These are phyloP conservation scores for Carpinus fangiana DNA, from an alignment of 306 rosid genomes.

Conservation along the genomic window DNA sequence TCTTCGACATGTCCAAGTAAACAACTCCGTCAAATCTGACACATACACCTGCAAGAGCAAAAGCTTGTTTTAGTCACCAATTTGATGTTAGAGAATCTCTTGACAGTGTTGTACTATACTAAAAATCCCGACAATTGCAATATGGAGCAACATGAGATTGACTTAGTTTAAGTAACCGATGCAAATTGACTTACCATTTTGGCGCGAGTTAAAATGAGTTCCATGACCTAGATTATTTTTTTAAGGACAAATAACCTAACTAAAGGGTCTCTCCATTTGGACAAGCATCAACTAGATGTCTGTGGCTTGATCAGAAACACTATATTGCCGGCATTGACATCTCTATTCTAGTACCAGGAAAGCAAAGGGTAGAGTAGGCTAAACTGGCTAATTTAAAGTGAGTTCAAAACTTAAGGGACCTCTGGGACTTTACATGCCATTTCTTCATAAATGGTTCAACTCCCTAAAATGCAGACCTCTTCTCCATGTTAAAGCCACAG, in stretches of 20 bases:
- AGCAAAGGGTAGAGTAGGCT: not conserved
- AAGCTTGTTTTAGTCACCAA: conserved; percentile 28
- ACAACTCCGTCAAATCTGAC: conserved; percentile 80
- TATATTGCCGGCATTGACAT: conserved; percentile 2
- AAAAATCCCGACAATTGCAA: not conserved
- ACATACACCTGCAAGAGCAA: conserved; percentile 73
- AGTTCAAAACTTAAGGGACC: conserved; percentile 5
- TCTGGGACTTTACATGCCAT: not conserved
- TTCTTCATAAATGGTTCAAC: not conserved
- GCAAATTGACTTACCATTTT: conserved; percentile 14
- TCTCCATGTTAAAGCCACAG: conserved; percentile 17
- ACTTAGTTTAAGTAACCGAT: conserved; percentile 10
- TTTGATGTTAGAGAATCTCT: conserved; percentile 11
- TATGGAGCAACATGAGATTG: conserved; percentile 14
- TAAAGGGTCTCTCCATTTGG: conserved; percentile 22
- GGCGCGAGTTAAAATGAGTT: not conserved
- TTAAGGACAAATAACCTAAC: conserved; percentile 9
- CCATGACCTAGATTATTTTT: not conserved
- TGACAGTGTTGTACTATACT: not conserved
- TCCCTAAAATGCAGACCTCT: conserved; percentile 12
- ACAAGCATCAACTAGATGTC: not conserved
- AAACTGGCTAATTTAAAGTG: not conserved
- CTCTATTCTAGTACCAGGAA: conserved; percentile 7
- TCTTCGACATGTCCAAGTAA: conserved; percentile 89
- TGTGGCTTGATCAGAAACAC: conserved; percentile 9